Percentiles rank a stretch among this genome's conserved stretches.
Conservation (phyloP, 768 basidiomycete genomes). For the Tephrocybe sp. region DNA sequence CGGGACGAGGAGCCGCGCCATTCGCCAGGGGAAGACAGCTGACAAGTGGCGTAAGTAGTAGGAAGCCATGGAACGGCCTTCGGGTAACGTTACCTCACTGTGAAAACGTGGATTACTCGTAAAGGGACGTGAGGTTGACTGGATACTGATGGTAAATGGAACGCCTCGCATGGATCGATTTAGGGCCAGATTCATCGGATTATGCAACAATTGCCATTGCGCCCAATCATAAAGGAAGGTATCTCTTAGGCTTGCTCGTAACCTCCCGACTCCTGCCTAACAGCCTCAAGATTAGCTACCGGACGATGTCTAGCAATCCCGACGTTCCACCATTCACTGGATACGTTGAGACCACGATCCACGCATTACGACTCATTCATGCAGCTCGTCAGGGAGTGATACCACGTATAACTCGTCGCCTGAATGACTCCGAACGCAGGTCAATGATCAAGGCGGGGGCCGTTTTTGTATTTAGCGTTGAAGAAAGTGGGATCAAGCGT, state of each 20-base stretch:
- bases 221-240: constrained; percentile 43
- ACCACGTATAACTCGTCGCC: constrained; percentile 77
- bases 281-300: constrained; percentile 52
- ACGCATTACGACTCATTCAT: constrained; percentile 80
- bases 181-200: constrained; percentile 35
- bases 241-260: constrained; percentile 39
- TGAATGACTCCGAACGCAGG: constrained; percentile 77
- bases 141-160: constrained; percentile 33
- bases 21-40: constrained; percentile 31
- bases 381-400: constrained; percentile 78
- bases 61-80: constrained; percentile 41
- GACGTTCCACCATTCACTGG: constrained; percentile 70
- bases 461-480: constrained; percentile 86
- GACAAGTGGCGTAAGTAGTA: constrained; percentile 43
- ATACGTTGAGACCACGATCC: constrained; percentile 77
- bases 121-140: constrained; percentile 40
- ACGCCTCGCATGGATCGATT: constrained; percentile 34
- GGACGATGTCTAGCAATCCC: constrained; percentile 48
- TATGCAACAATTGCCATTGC: constrained; percentile 33
- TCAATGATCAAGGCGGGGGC: constrained; percentile 65
- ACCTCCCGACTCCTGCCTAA: constrained; percentile 47
- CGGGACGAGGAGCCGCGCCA: constrained; percentile 20
- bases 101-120: constrained; percentile 24
- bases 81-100: constrained; percentile 38
- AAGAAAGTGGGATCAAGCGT: constrained; percentile 84